A percentile compares a stretch with the other conserved stretches of the same genome.
Evolutionary conservation across 176 grass and related monocot genomes (phyloP).

Genomic region (Triticum dicoccoides): DNA sequence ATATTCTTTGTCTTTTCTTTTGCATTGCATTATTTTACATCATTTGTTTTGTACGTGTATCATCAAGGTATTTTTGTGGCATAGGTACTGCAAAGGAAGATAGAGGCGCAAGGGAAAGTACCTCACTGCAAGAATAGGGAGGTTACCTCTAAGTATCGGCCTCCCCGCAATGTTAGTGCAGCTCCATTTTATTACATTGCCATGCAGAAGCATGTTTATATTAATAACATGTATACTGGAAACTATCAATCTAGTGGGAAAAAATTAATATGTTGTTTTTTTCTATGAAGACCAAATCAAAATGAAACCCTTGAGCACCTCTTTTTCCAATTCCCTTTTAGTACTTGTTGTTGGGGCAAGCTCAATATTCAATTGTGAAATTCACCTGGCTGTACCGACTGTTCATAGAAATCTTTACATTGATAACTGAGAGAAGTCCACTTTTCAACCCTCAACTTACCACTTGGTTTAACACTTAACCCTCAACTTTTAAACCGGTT

Average conservation of each 20-base stretch:
- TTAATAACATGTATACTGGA: neutral
- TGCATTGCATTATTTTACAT: neutral
- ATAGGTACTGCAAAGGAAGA: neutral
- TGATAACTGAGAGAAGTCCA: neutral
- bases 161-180: neutral
- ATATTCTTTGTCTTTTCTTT: neutral
- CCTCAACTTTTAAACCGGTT: no score
- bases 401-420: neutral
- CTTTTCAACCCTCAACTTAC: neutral
- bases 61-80: neutral
- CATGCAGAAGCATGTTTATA: neutral
- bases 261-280: neutral
- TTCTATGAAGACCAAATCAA: neutral
- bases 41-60: neutral
- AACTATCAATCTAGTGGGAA: neutral
- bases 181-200: neutral
- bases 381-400: neutral
- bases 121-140: neutral
- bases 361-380: neutral
- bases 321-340: neutral
- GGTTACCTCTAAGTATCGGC: conserved; percentile 29
- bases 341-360: neutral
- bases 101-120: neutral
- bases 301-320: neutral
- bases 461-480: no score